phyloP scores from a whole-genome alignment of 2,329 filamentous ascomycete genomes.

The Phialophora expanda region DNA sequence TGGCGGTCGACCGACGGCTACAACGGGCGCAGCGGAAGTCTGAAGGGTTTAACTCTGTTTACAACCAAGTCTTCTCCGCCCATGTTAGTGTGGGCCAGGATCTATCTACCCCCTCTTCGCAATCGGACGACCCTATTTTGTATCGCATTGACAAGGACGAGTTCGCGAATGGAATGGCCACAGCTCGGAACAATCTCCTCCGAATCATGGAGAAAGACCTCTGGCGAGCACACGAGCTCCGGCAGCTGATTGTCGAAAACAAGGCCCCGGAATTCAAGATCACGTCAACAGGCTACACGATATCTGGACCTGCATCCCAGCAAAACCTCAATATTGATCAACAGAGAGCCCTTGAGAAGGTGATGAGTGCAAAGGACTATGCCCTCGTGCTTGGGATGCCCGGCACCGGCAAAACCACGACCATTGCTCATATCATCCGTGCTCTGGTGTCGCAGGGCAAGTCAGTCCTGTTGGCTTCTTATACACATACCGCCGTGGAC shows the following conservation, averaged over 20 bases:
- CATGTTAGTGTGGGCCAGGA: constrained; percentile 82
- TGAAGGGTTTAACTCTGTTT: constrained; percentile 73
- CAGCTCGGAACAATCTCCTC: constrained; percentile 89
- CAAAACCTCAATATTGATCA: constrained; percentile 85
- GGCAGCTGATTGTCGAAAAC: constrained; percentile 79
- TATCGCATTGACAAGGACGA: constrained; percentile 97
- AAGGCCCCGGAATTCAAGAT: constrained; percentile 74
- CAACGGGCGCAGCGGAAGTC: constrained; percentile 82
- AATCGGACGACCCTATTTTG: constrained; percentile 50
- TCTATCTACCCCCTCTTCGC: not conserved
- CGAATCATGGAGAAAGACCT: constrained; percentile 84
- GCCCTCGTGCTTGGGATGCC: constrained; percentile 98
- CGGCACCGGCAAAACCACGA: constrained; percentile 96
- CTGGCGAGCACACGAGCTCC: constrained; percentile 72
- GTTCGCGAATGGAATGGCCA: constrained; percentile 97
- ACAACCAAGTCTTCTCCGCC: constrained; percentile 85
- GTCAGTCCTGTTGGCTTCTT: constrained; percentile 89
- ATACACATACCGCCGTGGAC: constrained; percentile 97
- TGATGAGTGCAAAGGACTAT: constrained; percentile 94
- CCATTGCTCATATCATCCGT: constrained; percentile 95
- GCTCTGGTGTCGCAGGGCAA: constrained; percentile 87
- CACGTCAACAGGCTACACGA: constrained; percentile 65
- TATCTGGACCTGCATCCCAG: constrained; percentile 60
- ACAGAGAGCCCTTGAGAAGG: constrained; percentile 82
- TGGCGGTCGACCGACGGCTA: constrained; percentile 86